These are phyloP conservation scores for rapeseed (Brassica napus) DNA, from an alignment of 345 rosid species.

Conservation along the genomic window Da-Ae NC_063435.1:21544501-21545000, in stretches of 20 bases:
- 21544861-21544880: neutral
- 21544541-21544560: neutral
- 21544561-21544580: constrained; percentile 13
- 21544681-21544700: neutral
- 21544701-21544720: neutral
- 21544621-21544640: constrained; percentile 3
- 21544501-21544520: constrained; percentile 11
- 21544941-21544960: neutral
- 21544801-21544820: neutral
- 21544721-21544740: neutral
- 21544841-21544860: neutral
- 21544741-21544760: neutral
- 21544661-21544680: neutral
- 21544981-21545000: neutral
- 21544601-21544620: neutral
- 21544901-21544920: neutral
- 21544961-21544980: neutral
- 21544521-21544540: constrained; percentile 22
- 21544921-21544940: neutral
- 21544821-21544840: neutral
- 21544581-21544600: constrained; percentile 9
- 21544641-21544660: neutral
- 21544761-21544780: neutral
- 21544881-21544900: neutral
- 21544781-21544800: neutral